phyloP scores from a whole-genome alignment of 2,329 filamentous ascomycete genomes.

The Trichoderma brevicompactum region DNA sequence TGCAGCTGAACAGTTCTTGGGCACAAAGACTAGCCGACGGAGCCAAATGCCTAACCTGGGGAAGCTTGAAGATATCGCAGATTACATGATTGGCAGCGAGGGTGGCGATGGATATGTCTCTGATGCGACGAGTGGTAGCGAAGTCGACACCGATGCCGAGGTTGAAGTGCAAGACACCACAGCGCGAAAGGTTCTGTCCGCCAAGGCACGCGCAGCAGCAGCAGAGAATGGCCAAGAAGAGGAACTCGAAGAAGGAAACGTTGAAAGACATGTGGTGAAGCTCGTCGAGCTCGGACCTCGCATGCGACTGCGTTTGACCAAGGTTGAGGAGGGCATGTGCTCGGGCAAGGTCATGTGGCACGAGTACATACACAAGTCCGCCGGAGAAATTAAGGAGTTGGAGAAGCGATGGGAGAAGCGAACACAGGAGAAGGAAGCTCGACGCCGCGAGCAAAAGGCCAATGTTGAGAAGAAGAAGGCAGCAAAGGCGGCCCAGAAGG shows the following conservation, averaged over 20 bases:
- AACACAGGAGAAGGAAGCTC: conserved; percentile 77
- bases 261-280: conserved; percentile 88
- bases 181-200: conserved; percentile 64
- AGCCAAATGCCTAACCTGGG: conserved; percentile 82
- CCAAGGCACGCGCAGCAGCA: conserved; percentile 51
- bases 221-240: conserved; percentile 48
- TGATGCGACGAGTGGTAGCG: conserved; percentile 82
- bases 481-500: conserved; percentile 48
- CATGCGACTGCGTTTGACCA: conserved; percentile 85
- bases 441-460: conserved; percentile 81
- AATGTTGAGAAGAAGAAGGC: conserved; percentile 86
- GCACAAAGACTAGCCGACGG: conserved; percentile 64
- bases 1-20: conserved; percentile 78
- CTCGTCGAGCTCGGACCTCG: conserved; percentile 90
- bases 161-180: conserved; percentile 78
- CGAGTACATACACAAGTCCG: conserved; percentile 86
- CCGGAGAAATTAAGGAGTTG: conserved; percentile 74
- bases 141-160: conserved; percentile 92
- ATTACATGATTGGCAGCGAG: conserved; percentile 88
- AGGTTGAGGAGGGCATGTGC: conserved; percentile 94
- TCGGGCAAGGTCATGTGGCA: conserved; percentile 96
- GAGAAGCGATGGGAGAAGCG: conserved; percentile 83
- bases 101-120: conserved; percentile 80
- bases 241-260: conserved; percentile 56
- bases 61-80: conserved; percentile 88